Evolutionary conservation across 139 green algal genomes (phyloP).

Genomic region (Tetraselmis chui): DNA sequence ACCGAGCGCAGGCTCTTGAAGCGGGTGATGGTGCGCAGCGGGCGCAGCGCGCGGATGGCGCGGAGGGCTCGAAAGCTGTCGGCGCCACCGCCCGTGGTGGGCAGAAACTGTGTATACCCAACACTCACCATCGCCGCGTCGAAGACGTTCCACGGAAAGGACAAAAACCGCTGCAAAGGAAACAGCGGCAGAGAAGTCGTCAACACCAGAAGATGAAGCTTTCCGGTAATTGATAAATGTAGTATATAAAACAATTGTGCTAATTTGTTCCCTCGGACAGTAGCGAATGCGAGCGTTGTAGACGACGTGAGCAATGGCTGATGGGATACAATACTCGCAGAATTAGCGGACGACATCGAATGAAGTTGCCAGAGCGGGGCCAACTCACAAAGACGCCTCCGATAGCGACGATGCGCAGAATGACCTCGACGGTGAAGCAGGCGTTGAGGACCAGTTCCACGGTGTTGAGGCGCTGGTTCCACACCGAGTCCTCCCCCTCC

Average conservation of each 20-base stretch:
- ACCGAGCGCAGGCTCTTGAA: constrained; percentile 57
- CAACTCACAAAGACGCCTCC: constrained; percentile 25
- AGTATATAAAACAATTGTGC: too few species aligned
- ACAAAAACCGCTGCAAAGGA: not conserved
- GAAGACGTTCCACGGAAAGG: constrained; percentile 59
- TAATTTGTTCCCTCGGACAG: too few species aligned
- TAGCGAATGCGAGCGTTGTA: too few species aligned
- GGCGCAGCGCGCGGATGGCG: constrained; percentile 61
- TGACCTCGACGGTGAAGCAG: constrained; percentile 61
- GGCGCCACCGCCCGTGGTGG: constrained; percentile 11
- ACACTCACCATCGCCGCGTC: constrained; percentile 62
- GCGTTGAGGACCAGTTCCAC: constrained; percentile 60
- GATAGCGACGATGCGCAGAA: constrained; percentile 44
- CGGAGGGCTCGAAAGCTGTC: constrained; percentile 38
- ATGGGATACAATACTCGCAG: too few species aligned
- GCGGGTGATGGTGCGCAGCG: constrained; percentile 73
- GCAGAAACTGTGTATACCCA: constrained; percentile 53
- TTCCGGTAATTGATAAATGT: too few species aligned
- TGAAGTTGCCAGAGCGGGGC: too few species aligned
- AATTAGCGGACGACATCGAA: too few species aligned
- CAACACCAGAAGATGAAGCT: too few species aligned
- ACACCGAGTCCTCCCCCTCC: constrained; percentile 14
- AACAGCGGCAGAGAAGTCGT: too few species aligned
- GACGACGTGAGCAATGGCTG: too few species aligned
- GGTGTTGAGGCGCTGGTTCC: constrained; percentile 41